Base-by-base conservation (phyloP, 2,329 filamentous ascomycete genomes). In the Ascosphaera apis region DNA sequence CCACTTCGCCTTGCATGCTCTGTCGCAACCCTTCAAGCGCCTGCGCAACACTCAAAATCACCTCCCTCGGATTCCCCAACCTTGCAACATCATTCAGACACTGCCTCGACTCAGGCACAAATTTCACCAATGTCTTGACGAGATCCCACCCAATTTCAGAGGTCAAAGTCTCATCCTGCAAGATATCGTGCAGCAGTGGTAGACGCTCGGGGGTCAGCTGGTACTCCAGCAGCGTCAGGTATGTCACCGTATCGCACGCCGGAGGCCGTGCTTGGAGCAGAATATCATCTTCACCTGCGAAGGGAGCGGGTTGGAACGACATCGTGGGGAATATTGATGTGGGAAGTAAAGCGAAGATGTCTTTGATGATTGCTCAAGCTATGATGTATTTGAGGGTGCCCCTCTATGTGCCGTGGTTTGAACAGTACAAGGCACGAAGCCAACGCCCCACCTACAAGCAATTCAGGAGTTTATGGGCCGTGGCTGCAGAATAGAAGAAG, bases 91-190 rank as follows among this genome's bases (percentile, higher is more conserved):
- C 67, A 39, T 71, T 61, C 7, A 76, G 50, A 46, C 71, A 75
- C 44, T 66, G 57, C 36, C 63, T 57, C 0, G 68, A 70, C 2
- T 62, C 58, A 2, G 69, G 67, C 3, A 76, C 51, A 40, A 72
- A 58, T 2, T 69, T 70, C 12, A 74, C 54, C 2, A 76, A 57
- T 7, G 74, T 51, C 44, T 72, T 66, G 4, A 75, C 65, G 31
- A 76, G 50, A 49, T 76, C 71, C 71, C 71, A 76, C 40, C 71
- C 71, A 45, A 76, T 75, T 43, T 72, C 71, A 32, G 60, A 61
- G 3, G 69, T 72, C 25, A 76, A 50, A 33, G 60, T 63, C 40
- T 66, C 60, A 58, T 74, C 69, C 47, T 72, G 67, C 11, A 76
- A 55, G 15, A 74, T 57, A 25, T 60, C 54, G 45, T 71, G 69